Base-by-base conservation (phyloP, 1,139 yeast species). In the Waltiozyma sp. region DNA sequence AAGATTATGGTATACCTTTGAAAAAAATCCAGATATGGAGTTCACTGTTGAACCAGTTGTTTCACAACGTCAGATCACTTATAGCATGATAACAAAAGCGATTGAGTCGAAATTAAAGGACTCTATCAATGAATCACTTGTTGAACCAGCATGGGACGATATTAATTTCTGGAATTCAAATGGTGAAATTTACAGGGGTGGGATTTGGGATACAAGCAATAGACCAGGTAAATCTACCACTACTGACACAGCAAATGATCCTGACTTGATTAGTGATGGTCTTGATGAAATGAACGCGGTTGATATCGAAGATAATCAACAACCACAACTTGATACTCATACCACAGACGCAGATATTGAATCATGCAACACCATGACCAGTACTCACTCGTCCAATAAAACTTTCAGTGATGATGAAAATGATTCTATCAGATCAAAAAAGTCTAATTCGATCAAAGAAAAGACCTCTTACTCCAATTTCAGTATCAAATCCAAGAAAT, bases 1-100 rank as follows among this genome's bases (percentile, higher is more conserved):
- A 47, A 71, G 97, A 53, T 56, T 91, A 1, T 91, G 98, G 98
- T 91, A 87, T 57, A 77, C 87, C 2, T 91, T 88, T 60, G 87
- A 80, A 51, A 62, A 71, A 8, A 87, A 82, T 70, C 98, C 98
- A 0, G 68, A 71, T 15, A 63, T 89, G 60, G 80, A 77, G 46
- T 61, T 91, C 49, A 77, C 73, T 35, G 80, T 88, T 41, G 96
- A 88, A 58, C 98, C 98, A 0, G 75, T 87, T 14, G 86, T 91
- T 19, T 84, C 95, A 51, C 77, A 94, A 3, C 72, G 94, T 46
- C 87, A 85, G 49, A 68, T 91, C 51, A 78, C 84, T 4, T 87
- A 84, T 54, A 75, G 77, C 36, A 72, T 89, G 58, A 74, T 91
- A 39, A 88, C 95, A 1, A 82, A 80, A 49, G 75, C 82, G 13